Conservation (phyloP, 306 rosid genomes). For the Sechiopsis laciniata region DNA sequence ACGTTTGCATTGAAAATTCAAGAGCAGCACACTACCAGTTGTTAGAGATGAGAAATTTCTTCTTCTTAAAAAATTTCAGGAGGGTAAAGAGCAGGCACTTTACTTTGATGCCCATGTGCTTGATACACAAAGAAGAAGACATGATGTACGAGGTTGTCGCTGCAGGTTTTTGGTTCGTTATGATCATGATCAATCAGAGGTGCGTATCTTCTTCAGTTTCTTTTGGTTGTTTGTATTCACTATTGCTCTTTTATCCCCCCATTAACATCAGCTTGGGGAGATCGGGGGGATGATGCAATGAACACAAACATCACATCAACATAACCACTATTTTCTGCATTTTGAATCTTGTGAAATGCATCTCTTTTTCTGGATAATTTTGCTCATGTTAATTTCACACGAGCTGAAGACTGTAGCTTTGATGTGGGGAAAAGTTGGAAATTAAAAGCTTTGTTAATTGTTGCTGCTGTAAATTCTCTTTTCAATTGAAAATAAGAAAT, state of each 20-base stretch:
- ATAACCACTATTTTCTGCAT: neutral
- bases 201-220: constrained; percentile 29
- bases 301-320: neutral
- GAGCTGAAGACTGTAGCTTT: constrained; percentile 12
- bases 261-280: neutral
- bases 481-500: neutral
- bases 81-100: constrained; percentile 98
- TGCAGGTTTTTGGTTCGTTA: constrained; percentile 98
- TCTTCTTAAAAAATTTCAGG: constrained; percentile 41
- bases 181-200: constrained; percentile 96
- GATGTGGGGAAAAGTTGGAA: constrained; percentile 6
- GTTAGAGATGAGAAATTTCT: constrained; percentile 9
- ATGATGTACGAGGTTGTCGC: constrained; percentile 99
- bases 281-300: neutral
- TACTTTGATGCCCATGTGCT: constrained; percentile 97
- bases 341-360: neutral
- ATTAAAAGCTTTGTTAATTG: neutral
- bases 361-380: neutral
- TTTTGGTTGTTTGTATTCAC: neutral
- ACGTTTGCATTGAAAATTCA: neutral
- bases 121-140: constrained; percentile 95
- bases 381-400: neutral
- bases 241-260: neutral
- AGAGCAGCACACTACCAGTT: neutral
- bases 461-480: neutral